Evolutionary conservation across 306 rosid genomes (phyloP).

Genomic region (Begonia fuchsioides): DNA sequence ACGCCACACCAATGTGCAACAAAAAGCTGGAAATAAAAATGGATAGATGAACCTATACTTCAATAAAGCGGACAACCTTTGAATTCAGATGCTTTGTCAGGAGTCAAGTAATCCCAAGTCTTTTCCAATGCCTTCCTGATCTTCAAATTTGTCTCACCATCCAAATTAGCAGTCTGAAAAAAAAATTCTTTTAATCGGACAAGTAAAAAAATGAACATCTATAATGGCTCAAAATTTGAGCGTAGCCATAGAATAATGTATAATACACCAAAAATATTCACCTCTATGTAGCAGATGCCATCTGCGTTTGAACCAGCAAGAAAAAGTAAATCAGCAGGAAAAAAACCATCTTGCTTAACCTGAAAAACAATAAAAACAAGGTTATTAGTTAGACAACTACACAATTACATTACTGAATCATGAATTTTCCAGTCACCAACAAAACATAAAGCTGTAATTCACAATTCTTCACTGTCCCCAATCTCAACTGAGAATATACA

Average conservation of each 20-base stretch:
- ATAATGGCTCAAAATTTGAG: neutral
- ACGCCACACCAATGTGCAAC: too few relatives aligned
- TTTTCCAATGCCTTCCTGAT: conserved; percentile 77
- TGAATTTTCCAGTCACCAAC: too few relatives aligned
- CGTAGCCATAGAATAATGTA: neutral
- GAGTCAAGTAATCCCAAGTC: conserved; percentile 82
- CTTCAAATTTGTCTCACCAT: conserved; percentile 93
- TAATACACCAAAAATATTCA: conserved; percentile 12
- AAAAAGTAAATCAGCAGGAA: conserved; percentile 87
- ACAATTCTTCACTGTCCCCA: too few relatives aligned
- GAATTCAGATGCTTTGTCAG: conserved; percentile 74
- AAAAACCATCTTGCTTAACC: conserved; percentile 71
- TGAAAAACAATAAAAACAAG: conserved; percentile 11
- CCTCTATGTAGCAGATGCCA: conserved; percentile 96
- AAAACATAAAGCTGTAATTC: too few relatives aligned
- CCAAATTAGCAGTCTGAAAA: conserved; percentile 83
- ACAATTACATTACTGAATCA: too few relatives aligned
- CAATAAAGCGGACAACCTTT: conserved; percentile 39
- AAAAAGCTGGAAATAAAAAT: too few relatives aligned
- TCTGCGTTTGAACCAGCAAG: conserved; percentile 76
- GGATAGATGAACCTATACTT: neutral
- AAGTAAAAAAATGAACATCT: too few relatives aligned
- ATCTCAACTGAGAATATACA: too few relatives aligned
- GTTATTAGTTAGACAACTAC: too few relatives aligned
- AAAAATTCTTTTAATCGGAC: neutral